Conservation (phyloP, 331 rosid species). For the Ulmus americana region DNA sequence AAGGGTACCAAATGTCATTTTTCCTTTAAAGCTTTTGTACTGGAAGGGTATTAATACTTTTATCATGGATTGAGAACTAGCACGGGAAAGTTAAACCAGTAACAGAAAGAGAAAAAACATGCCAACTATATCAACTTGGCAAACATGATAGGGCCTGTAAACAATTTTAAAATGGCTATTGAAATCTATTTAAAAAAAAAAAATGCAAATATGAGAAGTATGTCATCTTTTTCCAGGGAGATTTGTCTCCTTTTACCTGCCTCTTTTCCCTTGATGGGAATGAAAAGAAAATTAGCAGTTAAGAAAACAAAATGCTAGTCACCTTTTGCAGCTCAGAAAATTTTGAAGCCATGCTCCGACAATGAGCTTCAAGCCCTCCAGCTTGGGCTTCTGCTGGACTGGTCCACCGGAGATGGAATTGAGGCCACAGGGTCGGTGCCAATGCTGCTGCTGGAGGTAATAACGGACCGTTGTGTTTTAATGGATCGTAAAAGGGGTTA, state of each 20-base stretch:
- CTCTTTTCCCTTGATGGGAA: background rate
- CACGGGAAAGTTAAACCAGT: no score
- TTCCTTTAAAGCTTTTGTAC: no score
- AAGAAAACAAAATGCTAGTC: background rate
- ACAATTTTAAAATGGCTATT: no score
- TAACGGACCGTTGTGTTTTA: constrained; percentile 49
- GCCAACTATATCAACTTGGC: no score
- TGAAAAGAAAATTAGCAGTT: background rate
- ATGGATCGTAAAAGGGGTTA: constrained; percentile 73
- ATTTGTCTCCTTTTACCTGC: background rate
- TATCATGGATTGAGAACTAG: no score
- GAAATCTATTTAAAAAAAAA: no score
- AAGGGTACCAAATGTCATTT: no score
- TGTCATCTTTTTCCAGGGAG: background rate
- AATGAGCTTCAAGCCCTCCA: constrained; percentile 68
- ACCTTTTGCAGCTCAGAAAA: constrained; percentile 75
- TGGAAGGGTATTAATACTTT: no score
- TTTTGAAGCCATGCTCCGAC: constrained; percentile 52
- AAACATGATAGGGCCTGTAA: no score
- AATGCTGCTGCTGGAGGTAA: constrained; percentile 92
- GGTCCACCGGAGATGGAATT: constrained; percentile 92
- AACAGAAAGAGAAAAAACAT: no score
- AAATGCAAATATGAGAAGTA: no score
- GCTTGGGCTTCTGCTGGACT: constrained; percentile 73
- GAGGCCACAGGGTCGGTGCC: constrained; percentile 95